These are phyloP conservation scores for Aspergillus coremiiformis DNA, from an alignment of 495 filamentous ascomycete species.

Conservation along the genomic window DNA sequence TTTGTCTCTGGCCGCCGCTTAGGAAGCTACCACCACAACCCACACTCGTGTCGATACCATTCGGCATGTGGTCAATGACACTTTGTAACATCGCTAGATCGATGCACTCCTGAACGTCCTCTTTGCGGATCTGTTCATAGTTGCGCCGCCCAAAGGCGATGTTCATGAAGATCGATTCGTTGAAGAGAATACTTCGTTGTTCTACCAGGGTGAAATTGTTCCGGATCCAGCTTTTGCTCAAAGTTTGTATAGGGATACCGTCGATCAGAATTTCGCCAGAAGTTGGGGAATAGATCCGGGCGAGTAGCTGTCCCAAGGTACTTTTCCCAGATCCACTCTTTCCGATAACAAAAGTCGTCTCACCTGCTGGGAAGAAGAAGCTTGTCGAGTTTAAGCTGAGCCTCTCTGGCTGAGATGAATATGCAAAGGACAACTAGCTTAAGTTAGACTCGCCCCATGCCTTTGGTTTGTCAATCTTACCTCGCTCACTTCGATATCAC, in stretches of 20 bases:
- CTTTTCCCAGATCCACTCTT: slow-evolving; percentile 90
- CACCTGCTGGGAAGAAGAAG: slow-evolving; percentile 63
- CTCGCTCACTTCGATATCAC: slow-evolving; percentile 62
- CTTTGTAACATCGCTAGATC: slow-evolving; percentile 62
- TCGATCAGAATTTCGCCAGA: slow-evolving; percentile 66
- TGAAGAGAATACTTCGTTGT: slow-evolving; percentile 76
- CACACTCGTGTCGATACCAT: slow-evolving; percentile 66
- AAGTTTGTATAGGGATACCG: slow-evolving; percentile 48
- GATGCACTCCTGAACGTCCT: slow-evolving; percentile 48
- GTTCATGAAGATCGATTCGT: slow-evolving; percentile 72
- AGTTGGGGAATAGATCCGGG: slow-evolving; percentile 64
- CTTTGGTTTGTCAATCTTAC: slow-evolving; percentile 38
- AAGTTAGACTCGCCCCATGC: neutral
- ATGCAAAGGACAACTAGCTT: slow-evolving; percentile 65
- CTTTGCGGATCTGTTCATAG: slow-evolving; percentile 37
- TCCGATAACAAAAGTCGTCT: slow-evolving; percentile 78
- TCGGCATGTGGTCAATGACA: slow-evolving; percentile 63
- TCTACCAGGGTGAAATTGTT: slow-evolving; percentile 76
- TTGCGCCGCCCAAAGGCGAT: slow-evolving; percentile 64
- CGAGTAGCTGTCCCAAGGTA: slow-evolving; percentile 72
- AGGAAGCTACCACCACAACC: slow-evolving; percentile 63
- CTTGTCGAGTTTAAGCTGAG: slow-evolving; percentile 50
- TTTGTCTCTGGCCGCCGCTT: slow-evolving; percentile 80
- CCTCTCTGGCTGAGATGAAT: slow-evolving; percentile 64
- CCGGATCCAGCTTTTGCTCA: slow-evolving; percentile 69